phyloP scores from a whole-genome alignment of 768 basidiomycete genomes.

The Xerocomus brunneocitrinus region DNA sequence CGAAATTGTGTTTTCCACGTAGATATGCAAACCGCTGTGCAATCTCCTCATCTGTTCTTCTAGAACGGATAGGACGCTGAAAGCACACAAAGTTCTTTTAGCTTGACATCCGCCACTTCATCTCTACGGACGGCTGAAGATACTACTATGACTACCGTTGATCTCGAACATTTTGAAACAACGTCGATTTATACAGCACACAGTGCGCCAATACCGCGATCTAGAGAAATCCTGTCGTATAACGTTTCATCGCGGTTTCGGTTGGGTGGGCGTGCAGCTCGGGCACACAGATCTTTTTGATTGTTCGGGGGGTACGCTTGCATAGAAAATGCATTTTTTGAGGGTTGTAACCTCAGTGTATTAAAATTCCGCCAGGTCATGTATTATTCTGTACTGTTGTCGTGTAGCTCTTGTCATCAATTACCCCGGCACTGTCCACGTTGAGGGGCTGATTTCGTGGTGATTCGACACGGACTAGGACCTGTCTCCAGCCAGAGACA shows the following conservation, averaged over 20 bases:
- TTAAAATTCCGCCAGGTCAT: no score
- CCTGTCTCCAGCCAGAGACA: no score
- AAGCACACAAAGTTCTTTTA: background rate
- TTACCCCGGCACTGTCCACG: no score
- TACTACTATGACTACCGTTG: slow-evolving; percentile 8
- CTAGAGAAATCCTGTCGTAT: background rate
- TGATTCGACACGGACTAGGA: no score
- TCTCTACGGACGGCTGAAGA: background rate
- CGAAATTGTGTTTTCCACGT: no score
- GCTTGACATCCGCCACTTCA: background rate
- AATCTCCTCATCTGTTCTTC: slow-evolving; percentile 12
- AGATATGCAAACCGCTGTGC: no score
- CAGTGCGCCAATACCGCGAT: background rate
- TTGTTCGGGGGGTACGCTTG: no score
- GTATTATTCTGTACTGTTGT: no score
- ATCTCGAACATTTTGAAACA: slow-evolving; percentile 4
- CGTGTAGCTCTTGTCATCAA: no score
- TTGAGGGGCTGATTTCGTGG: no score
- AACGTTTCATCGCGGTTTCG: background rate
- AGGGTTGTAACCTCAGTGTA: no score
- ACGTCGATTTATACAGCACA: background rate
- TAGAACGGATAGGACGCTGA: slow-evolving; percentile 3
- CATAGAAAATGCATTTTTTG: no score
- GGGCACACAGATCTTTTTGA: background rate
- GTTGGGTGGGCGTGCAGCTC: background rate